phyloP scores from a whole-genome alignment of 2,329 filamentous ascomycete species.

The Ceratocystis diversiconidia region DNA sequence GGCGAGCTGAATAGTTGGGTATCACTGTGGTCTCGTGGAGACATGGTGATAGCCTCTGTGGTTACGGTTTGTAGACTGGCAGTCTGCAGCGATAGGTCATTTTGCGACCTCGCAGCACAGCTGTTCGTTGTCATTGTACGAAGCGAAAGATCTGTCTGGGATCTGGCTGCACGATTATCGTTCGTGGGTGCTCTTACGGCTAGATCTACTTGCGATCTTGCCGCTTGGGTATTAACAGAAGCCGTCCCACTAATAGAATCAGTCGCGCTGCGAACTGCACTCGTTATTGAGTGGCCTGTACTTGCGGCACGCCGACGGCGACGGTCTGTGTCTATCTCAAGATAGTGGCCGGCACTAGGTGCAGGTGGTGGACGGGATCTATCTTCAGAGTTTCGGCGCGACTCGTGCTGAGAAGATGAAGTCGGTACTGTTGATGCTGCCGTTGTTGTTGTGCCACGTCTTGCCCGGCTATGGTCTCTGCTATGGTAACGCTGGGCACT shows the following conservation, averaged over 20 bases:
- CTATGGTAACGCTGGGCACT: constrained; percentile 19
- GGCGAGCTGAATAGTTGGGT: background rate
- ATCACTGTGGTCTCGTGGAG: background rate
- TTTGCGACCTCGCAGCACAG: background rate
- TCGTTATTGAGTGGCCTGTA: constrained; percentile 23
- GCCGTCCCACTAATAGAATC: constrained; percentile 31
- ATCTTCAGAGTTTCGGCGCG: constrained; percentile 33
- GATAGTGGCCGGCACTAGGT: constrained; percentile 29
- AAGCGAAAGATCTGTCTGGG: background rate
- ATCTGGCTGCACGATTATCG: background rate
- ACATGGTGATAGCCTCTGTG: background rate
- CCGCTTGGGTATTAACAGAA: constrained; percentile 35
- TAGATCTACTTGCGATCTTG: constrained; percentile 54
- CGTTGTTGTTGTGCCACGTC: background rate
- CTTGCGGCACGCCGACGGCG: constrained; percentile 39
- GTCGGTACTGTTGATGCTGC: too few relatives aligned
- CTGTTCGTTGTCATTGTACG: background rate
- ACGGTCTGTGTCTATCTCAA: constrained; percentile 30
- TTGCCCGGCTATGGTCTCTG: constrained; percentile 20
- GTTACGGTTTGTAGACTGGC: background rate
- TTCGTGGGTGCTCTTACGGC: constrained; percentile 25
- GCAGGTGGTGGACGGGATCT: constrained; percentile 38
- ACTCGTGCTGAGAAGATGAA: constrained; percentile 6
- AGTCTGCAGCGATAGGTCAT: background rate
- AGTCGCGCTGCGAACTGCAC: constrained; percentile 36